These are phyloP conservation scores for Rhinocladiella similis DNA, from an alignment of 2,329 filamentous ascomycete genomes.

Conservation along the genomic window DNA sequence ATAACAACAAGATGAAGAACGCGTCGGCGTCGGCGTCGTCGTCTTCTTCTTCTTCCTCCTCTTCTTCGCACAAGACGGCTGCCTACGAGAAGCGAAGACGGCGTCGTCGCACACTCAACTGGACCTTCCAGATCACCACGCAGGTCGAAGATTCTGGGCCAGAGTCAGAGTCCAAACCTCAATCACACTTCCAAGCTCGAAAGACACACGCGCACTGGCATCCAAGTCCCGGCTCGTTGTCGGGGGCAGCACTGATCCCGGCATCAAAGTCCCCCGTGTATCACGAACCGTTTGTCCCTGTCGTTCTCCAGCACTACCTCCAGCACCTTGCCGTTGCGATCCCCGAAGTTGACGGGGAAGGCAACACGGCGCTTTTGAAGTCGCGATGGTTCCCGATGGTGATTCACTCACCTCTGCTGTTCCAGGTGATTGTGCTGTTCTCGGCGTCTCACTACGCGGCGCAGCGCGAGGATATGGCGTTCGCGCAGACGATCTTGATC, in stretches of 20 bases:
- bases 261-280: slow-evolving; percentile 13
- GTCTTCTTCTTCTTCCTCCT: too few species aligned
- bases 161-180: neutral
- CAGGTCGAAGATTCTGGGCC: neutral
- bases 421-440: slow-evolving; percentile 45
- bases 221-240: neutral
- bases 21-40: too few species aligned
- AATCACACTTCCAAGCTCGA: neutral
- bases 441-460: slow-evolving; percentile 44
- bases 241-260: slow-evolving; percentile 5
- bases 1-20: too few species aligned
- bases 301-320: slow-evolving; percentile 28
- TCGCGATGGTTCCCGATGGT: slow-evolving; percentile 44
- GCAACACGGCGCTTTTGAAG: slow-evolving; percentile 37
- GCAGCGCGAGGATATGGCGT: slow-evolving; percentile 22
- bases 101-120: neutral
- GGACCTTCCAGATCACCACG: slow-evolving; percentile 3
- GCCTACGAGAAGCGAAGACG: too few species aligned
- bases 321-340: slow-evolving; percentile 43
- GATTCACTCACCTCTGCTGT: slow-evolving; percentile 41
- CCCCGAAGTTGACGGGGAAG: slow-evolving; percentile 41
- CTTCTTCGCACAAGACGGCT: too few species aligned
- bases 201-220: neutral
- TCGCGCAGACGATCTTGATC: slow-evolving; percentile 38
- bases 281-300: slow-evolving; percentile 12